Percentiles rank a stretch among this genome's conserved stretches.
Conservation (phyloP, 108 stramenopile species). For the Discostella stelligeroides region DNA sequence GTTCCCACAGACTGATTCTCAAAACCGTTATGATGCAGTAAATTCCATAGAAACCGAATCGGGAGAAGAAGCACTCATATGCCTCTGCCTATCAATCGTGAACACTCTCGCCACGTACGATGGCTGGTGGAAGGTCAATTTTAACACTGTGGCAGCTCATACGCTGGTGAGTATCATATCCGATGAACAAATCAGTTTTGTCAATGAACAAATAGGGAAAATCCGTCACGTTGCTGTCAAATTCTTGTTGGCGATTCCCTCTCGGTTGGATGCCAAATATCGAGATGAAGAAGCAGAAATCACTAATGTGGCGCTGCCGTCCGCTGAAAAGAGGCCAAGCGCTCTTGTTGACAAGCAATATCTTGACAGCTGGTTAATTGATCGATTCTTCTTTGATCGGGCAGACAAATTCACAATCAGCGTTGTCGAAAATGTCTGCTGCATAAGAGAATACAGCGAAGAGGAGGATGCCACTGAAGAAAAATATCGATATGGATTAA, state of each 20-base stretch:
- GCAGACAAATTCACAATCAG: constrained; percentile 35
- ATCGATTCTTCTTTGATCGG: constrained; percentile 53
- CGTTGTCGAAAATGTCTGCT: constrained; percentile 45
- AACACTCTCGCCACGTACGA: constrained; percentile 38
- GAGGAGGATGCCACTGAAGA: constrained; percentile 16
- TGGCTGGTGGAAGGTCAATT: constrained; percentile 70
- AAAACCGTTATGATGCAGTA: neutral
- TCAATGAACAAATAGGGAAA: constrained; percentile 15
- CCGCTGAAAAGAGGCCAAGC: neutral
- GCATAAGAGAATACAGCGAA: constrained; percentile 32
- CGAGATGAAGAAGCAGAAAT: constrained; percentile 4
- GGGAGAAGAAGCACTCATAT: constrained; percentile 22
- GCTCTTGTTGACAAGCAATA: constrained; percentile 32
- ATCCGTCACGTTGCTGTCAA: constrained; percentile 52
- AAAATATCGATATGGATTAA: constrained; percentile 39
- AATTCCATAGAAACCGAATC: neutral
- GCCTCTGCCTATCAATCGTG: constrained; percentile 43
- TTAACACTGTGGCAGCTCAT: constrained; percentile 63
- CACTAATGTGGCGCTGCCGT: neutral
- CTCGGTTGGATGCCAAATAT: constrained; percentile 37
- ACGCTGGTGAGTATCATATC: constrained; percentile 55
- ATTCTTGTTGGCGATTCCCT: constrained; percentile 50
- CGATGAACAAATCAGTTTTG: constrained; percentile 31
- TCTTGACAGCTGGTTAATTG: constrained; percentile 49
- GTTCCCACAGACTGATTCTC: constrained; percentile 17